These are phyloP conservation scores for Wickerhamomyces strasburgensis DNA, from an alignment of 805 yeast genomes.

Conservation along the genomic window DNA sequence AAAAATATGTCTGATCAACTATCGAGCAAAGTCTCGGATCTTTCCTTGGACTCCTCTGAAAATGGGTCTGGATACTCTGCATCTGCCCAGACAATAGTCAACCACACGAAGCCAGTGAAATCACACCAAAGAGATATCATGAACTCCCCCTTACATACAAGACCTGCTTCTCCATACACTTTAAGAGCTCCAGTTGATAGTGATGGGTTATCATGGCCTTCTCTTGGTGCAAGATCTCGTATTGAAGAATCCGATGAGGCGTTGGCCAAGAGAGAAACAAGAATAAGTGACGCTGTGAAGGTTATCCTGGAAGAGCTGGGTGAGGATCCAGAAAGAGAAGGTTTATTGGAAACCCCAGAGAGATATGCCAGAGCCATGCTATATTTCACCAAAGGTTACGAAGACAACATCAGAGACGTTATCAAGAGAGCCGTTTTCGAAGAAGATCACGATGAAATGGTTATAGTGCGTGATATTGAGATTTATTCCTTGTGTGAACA, in stretches of 20 bases:
- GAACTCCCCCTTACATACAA: conserved; percentile 61
- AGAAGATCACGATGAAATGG: conserved; percentile 99
- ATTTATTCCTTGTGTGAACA: conserved; percentile 93
- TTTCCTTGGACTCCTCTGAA: conserved; percentile 5
- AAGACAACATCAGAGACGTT: conserved; percentile 87
- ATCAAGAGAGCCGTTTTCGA: conserved; percentile 94
- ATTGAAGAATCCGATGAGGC: conserved; percentile 67
- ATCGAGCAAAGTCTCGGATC: conserved; percentile 13
- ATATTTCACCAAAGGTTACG: conserved; percentile 93
- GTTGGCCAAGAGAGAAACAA: conserved; percentile 55
- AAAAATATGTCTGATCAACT: conserved; percentile 15
- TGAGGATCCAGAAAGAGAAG: conserved; percentile 86
- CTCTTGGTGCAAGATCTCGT: conserved; percentile 74
- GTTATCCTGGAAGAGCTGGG: conserved; percentile 70
- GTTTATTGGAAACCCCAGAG: conserved; percentile 89
- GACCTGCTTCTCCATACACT: conserved; percentile 81
- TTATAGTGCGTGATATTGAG: conserved; percentile 91
- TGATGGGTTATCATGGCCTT: conserved; percentile 94
- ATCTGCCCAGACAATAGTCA: conserved; percentile 15
- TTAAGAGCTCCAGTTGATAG: conserved; percentile 80
- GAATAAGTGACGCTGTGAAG: conserved; percentile 83
- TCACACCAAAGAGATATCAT: conserved; percentile 5
- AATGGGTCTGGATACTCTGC: conserved; percentile 20
- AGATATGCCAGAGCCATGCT: conserved; percentile 96
- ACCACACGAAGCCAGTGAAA: conserved; percentile 11